These are phyloP conservation scores for Hemerocallis citrina DNA, from an alignment of 106 monocot genomes.

Conservation along the genomic window DNA sequence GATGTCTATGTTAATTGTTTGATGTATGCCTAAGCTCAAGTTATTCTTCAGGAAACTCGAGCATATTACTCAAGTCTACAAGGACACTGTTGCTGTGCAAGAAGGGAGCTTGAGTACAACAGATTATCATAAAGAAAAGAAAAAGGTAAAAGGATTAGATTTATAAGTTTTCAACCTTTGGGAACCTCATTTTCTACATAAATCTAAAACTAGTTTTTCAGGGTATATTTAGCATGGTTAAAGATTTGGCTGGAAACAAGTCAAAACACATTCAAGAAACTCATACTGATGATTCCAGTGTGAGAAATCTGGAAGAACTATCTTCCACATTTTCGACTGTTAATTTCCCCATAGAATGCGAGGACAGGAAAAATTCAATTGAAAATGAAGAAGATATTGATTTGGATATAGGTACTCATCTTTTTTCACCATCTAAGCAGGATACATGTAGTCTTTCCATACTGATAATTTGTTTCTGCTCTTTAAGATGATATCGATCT, in stretches of 20 bases:
- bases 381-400: conserved; percentile 32
- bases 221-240: conserved; percentile 49
- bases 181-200: not conserved
- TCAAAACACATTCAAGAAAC: conserved; percentile 26
- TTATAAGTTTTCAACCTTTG: not conserved
- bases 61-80: conserved; percentile 38
- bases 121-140: conserved; percentile 54
- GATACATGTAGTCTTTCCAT: not conserved
- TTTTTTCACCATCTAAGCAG: not conserved
- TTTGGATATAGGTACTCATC: conserved; percentile 48
- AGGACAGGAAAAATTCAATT: conserved; percentile 13
- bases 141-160: conserved; percentile 41
- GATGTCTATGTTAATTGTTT: not conserved
- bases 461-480: not conserved
- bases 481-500: conserved; percentile 57
- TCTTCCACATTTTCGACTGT: conserved; percentile 36
- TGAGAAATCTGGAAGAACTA: conserved; percentile 26
- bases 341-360: conserved; percentile 28
- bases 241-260: conserved; percentile 52
- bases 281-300: conserved; percentile 15
- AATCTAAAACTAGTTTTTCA: conserved; percentile 17
- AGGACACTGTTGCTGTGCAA: conserved; percentile 8
- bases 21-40: not conserved
- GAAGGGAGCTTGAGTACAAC: conserved; percentile 18
- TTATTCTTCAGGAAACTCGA: conserved; percentile 45